These are phyloP conservation scores for Carnegiea gigantea DNA, from an alignment of 179 eudicot genomes.

Conservation along the genomic window DNA sequence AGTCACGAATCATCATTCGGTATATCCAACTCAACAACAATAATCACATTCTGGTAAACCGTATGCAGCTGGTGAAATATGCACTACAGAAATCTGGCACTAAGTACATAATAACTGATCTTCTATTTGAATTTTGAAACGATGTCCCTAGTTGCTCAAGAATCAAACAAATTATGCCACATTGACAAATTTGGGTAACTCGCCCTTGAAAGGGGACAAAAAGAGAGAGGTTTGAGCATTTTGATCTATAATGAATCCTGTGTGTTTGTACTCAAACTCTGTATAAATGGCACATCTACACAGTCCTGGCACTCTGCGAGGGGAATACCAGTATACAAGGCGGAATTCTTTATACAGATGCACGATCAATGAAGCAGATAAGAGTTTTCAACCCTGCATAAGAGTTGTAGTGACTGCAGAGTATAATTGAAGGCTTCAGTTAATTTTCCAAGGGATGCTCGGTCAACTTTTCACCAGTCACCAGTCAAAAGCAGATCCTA, in stretches of 20 bases:
- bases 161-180: slow-evolving; percentile 28
- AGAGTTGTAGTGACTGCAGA: neutral
- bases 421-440: slow-evolving; percentile 9
- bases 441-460: slow-evolving; percentile 20
- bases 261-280: slow-evolving; percentile 9
- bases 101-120: neutral
- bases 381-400: neutral
- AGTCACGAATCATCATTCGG: neutral
- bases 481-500: slow-evolving; percentile 25
- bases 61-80: neutral
- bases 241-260: slow-evolving; percentile 25
- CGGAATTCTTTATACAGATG: slow-evolving; percentile 30
- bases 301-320: slow-evolving; percentile 25
- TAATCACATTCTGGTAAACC: neutral
- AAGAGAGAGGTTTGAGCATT: neutral
- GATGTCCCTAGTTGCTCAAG: slow-evolving; percentile 20
- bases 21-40: neutral
- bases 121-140: neutral
- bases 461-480: slow-evolving; percentile 13
- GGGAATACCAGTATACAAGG: slow-evolving; percentile 24
- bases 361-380: slow-evolving; percentile 25
- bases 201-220: too few relatives aligned
- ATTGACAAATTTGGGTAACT: neutral
- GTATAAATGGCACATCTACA: slow-evolving; percentile 29
- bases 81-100: neutral